A percentile compares a stretch with the other conserved stretches of the same genome.
These are phyloP conservation scores for Lactifluus echinatus DNA, from an alignment of 768 basidiomycete species.

Conservation along the genomic window DNA sequence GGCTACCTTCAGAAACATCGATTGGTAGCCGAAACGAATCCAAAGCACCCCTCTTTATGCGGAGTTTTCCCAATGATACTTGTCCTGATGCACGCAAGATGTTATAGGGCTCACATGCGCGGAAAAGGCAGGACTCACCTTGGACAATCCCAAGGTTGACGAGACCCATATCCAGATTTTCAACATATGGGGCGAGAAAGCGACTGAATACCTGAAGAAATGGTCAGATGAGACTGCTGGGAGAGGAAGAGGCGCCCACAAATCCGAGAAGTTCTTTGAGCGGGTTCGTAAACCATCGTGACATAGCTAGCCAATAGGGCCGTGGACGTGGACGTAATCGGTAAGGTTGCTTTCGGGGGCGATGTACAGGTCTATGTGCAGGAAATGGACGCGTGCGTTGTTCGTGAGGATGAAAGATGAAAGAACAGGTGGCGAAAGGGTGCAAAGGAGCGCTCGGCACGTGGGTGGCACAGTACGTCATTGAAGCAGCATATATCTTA, in stretches of 20 bases:
- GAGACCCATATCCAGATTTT: conserved; percentile 91
- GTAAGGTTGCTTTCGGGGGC: neutral
- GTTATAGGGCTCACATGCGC: conserved; percentile 4
- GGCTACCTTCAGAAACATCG: conserved; percentile 82
- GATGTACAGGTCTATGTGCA: neutral
- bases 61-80: conserved; percentile 68
- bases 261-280: conserved; percentile 79
- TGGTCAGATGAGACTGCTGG: neutral
- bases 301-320: neutral
- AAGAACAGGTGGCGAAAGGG: too few species aligned
- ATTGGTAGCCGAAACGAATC: conserved; percentile 95
- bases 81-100: conserved; percentile 41
- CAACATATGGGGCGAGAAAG: conserved; percentile 90
- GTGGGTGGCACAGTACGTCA: conserved; percentile 10
- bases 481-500: neutral
- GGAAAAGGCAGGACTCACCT: conserved; percentile 37
- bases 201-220: conserved; percentile 69
- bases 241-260: conserved; percentile 35
- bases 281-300: conserved; percentile 72
- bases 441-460: too few species aligned
- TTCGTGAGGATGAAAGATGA: too few species aligned
- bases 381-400: neutral
- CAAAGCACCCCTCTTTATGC: conserved; percentile 85
- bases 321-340: neutral
- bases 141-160: conserved; percentile 89